Base-by-base conservation (phyloP, 1,284 basidiomycete species). In the Microbotryum scabiosae region DNA sequence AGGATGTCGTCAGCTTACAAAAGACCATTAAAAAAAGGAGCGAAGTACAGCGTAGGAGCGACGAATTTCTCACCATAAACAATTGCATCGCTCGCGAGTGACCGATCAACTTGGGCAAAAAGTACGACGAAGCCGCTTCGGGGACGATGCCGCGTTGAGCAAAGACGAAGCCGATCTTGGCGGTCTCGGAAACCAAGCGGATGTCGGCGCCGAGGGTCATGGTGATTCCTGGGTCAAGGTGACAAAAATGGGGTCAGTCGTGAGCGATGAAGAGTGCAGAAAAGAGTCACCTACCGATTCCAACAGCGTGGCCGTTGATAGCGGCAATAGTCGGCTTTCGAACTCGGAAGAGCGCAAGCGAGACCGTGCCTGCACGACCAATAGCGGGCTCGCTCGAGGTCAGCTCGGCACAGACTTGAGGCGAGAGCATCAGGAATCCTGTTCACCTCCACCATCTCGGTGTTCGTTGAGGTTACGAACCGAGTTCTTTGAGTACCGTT, bases 161-260 rank as follows among this genome's bases (percentile, higher is more conserved):
- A n/a, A 62, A 62, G 16, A 62, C 61, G 25, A 62, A 59, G 3
- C 61, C 61, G 30, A 62, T 55, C 47, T 62, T 62, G 6, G 56
- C 51, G 14, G 52, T 48, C 30, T 58, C 28, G 46, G 46, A 57
- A 14, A 48, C 56, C n/a, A 62, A 4, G 3, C 57, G 46, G 23
- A 62, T 51, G 41, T 62, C 61, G 20, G 48, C 53, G n/a, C 21
- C 16, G 21, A 62, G 52, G 9, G 56, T 59, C 56, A 62, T 62
- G 12, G 61, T 62, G 36, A 59, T 61, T 18, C 59, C 56, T 57
- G 25, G 12, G 12, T 12, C 8, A 12, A 10, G 26, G 14, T 20
- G 5, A 16, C 2, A 25, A 18, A 16, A 52, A 6, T 12, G 12
- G 12, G 16, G 14, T 41, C 36, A 41, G 36, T 36, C 46, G 14